A percentile compares a stretch with the other conserved stretches of the same genome.
These are phyloP conservation scores for Paxillus involutus DNA, from an alignment of 768 basidiomycete genomes.

Conservation along the genomic window DNA sequence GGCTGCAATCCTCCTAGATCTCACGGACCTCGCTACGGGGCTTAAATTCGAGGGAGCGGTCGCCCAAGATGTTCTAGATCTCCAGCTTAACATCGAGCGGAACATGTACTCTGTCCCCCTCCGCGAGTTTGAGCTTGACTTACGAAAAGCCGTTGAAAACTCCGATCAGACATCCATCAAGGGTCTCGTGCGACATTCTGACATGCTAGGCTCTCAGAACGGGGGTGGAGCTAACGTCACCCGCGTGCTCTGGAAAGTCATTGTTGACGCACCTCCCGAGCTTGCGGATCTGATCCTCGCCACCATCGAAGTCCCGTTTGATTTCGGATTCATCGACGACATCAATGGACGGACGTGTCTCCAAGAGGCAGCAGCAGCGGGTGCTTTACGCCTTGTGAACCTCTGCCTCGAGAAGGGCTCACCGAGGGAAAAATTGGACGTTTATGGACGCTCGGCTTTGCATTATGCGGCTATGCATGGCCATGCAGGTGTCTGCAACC, in stretches of 20 bases:
- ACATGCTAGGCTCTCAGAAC: conserved; percentile 58
- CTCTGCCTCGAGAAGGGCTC: conserved; percentile 77
- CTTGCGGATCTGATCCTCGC: conserved; percentile 74
- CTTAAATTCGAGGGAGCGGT: conserved; percentile 78
- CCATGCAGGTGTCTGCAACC: conserved; percentile 71
- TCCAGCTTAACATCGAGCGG: conserved; percentile 67
- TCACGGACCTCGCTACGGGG: conserved; percentile 73
- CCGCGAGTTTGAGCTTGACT: conserved; percentile 85
- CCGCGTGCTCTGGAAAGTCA: conserved; percentile 93
- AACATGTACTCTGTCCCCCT: conserved; percentile 68
- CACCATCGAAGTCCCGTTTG: conserved; percentile 67
- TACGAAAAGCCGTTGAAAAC: conserved; percentile 72
- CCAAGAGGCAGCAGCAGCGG: conserved; percentile 90
- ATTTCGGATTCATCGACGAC: conserved; percentile 92
- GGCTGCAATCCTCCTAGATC: conserved; percentile 76
- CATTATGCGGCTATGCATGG: conserved; percentile 98
- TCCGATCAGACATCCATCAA: conserved; percentile 59
- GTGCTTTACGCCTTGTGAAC: conserved; percentile 71
- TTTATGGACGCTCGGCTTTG: conserved; percentile 89
- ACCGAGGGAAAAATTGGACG: conserved; percentile 72
- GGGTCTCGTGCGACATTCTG: conserved; percentile 71
- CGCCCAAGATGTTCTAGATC: conserved; percentile 72
- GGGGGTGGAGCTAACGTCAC: conserved; percentile 70
- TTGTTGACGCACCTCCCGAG: conserved; percentile 75
- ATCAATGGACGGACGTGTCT: conserved; percentile 95